Evolutionary conservation across 2,329 filamentous ascomycete species (phyloP).

Genomic region (Clarireedia monteithiana): DNA sequence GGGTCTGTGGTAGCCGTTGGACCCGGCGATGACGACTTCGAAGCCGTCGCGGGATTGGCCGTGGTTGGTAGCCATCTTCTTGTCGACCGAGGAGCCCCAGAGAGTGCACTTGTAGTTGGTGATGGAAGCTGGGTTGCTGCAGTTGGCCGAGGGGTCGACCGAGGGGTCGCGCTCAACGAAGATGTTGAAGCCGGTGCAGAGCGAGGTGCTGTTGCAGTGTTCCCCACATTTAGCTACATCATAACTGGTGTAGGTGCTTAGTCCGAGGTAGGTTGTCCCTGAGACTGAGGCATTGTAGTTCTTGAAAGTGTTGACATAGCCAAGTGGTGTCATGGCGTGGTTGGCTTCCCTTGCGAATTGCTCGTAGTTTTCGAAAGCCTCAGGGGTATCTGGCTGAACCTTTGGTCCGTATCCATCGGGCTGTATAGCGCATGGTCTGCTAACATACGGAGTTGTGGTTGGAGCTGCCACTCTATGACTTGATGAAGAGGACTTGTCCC

Average conservation of each 20-base stretch:
- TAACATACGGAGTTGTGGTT: not conserved
- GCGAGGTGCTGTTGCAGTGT: slow-evolving; percentile 19
- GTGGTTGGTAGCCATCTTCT: slow-evolving; percentile 26
- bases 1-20: slow-evolving; percentile 32
- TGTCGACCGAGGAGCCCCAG: slow-evolving; percentile 25
- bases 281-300: slow-evolving; percentile 23
- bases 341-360: slow-evolving; percentile 19
- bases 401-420: slow-evolving; percentile 27
- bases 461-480: not conserved
- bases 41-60: slow-evolving; percentile 29
- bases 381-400: slow-evolving; percentile 28
- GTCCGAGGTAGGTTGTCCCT: slow-evolving; percentile 22
- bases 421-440: not conserved
- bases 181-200: slow-evolving; percentile 29
- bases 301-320: slow-evolving; percentile 27
- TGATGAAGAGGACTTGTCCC: not conserved
- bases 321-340: slow-evolving; percentile 24
- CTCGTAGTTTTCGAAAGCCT: slow-evolving; percentile 24
- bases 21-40: slow-evolving; percentile 35
- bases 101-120: slow-evolving; percentile 30
- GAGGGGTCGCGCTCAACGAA: slow-evolving; percentile 30
- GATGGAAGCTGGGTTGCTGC: slow-evolving; percentile 27
- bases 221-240: slow-evolving; percentile 22
- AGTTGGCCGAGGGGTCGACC: slow-evolving; percentile 24
- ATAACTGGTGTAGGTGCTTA: slow-evolving; percentile 23